Evolutionary conservation across 805 yeast species (phyloP).

Genomic region (Candida sakaeoensis): DNA sequence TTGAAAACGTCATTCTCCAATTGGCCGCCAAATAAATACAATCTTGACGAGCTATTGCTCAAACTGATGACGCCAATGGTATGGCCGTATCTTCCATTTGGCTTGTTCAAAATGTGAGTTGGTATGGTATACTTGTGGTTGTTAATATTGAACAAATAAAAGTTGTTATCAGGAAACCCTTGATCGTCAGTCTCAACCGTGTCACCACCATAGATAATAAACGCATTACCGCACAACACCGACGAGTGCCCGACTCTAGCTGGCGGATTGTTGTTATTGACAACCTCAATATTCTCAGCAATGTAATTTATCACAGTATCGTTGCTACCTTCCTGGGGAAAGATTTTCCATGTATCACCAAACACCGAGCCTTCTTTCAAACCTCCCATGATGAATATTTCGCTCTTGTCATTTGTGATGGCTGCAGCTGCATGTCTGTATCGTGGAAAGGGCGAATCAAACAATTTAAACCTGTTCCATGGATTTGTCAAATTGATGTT

Average conservation of each 20-base stretch:
- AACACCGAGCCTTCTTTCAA: slow-evolving; percentile 86
- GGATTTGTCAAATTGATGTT: slow-evolving; percentile 38
- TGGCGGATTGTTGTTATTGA: slow-evolving; percentile 79
- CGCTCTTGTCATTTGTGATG: slow-evolving; percentile 64
- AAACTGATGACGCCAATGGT: slow-evolving; percentile 71
- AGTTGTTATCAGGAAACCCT: slow-evolving; percentile 81
- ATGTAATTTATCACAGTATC: slow-evolving; percentile 21
- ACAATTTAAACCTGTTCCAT: slow-evolving; percentile 63
- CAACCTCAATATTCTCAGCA: slow-evolving; percentile 38
- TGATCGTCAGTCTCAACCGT: slow-evolving; percentile 74
- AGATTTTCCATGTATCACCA: slow-evolving; percentile 92
- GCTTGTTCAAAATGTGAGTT: slow-evolving; percentile 51
- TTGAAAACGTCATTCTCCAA: slow-evolving; percentile 77
- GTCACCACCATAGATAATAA: slow-evolving; percentile 94
- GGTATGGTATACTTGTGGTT: slow-evolving; percentile 44
- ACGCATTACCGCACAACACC: slow-evolving; percentile 90
- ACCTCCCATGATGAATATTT: slow-evolving; percentile 91
- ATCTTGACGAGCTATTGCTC: slow-evolving; percentile 41
- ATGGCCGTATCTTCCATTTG: slow-evolving; percentile 93
- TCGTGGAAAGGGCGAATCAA: slow-evolving; percentile 87
- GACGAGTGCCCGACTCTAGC: slow-evolving; percentile 97
- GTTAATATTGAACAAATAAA: slow-evolving; percentile 73
- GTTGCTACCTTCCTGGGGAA: slow-evolving; percentile 37
- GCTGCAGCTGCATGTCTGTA: slow-evolving; percentile 89
- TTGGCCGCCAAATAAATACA: slow-evolving; percentile 94